These are phyloP conservation scores for Amanita rimosa DNA, from an alignment of 768 basidiomycete genomes.

Conservation along the genomic window DNA sequence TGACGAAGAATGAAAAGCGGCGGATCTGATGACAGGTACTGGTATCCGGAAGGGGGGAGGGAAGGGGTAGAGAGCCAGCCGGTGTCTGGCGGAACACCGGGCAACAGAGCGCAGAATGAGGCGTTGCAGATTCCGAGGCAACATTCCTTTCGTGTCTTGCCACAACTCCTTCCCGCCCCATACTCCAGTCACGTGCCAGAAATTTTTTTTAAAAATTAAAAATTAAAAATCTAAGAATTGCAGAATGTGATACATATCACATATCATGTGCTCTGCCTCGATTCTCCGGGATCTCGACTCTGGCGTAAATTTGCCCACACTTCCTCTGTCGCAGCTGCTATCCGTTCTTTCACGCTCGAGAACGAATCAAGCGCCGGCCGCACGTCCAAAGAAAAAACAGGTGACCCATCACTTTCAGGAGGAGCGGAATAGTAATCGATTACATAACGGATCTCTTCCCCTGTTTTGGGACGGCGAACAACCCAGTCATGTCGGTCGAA, in stretches of 20 bases:
- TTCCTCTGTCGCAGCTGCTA: conserved; percentile 58
- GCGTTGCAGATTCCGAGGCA: conserved; percentile 33
- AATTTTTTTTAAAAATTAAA: background rate
- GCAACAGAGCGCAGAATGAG: conserved; percentile 22
- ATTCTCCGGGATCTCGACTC: conserved; percentile 11
- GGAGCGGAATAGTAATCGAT: conserved; percentile 98
- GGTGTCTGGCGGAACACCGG: conserved; percentile 17
- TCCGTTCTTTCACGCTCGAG: conserved; percentile 62
- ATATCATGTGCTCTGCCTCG: background rate
- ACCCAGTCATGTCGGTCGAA: conserved; percentile 99
- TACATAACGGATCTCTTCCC: conserved; percentile 86
- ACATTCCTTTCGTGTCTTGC: conserved; percentile 17
- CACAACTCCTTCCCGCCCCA: conserved; percentile 2
- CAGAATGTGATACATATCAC: background rate
- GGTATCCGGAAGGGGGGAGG: conserved; percentile 32
- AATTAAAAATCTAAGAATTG: background rate
- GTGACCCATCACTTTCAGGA: conserved; percentile 79
- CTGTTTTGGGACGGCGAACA: conserved; percentile 66
- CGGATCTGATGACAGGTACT: conserved; percentile 10
- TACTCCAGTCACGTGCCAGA: conserved; percentile 1
- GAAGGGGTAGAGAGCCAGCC: conserved; percentile 10
- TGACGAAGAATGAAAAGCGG: conserved; percentile 59
- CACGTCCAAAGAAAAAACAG: conserved; percentile 92
- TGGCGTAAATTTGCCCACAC: conserved; percentile 43
- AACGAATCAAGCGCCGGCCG: conserved; percentile 88